Evolutionary conservation across 805 yeast genomes (phyloP).

Genomic region (Sugiyamaella smithiae): DNA sequence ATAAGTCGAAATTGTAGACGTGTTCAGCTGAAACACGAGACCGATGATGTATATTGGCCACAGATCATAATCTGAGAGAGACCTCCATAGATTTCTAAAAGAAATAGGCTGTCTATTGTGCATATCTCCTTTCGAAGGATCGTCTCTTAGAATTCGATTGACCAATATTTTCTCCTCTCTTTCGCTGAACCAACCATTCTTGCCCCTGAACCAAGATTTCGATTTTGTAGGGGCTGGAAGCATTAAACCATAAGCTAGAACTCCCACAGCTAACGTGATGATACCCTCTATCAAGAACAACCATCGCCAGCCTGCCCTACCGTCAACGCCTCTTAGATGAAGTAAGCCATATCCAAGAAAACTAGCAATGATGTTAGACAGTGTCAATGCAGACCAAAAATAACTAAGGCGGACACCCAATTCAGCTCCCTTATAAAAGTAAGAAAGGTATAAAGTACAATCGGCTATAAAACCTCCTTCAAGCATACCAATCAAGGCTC

Average conservation of each 20-base stretch:
- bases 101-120: conserved; percentile 55
- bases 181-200: conserved; percentile 54
- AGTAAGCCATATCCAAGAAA: conserved; percentile 51
- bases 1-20: conserved; percentile 40
- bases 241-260: conserved; percentile 45
- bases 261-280: conserved; percentile 50
- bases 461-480: conserved; percentile 69
- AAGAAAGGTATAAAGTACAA: conserved; percentile 55
- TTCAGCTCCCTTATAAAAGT: conserved; percentile 56
- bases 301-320: conserved; percentile 59
- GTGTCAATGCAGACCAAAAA: conserved; percentile 53
- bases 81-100: conserved; percentile 37
- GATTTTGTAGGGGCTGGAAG: conserved; percentile 52
- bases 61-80: conserved; percentile 49
- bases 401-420: conserved; percentile 54
- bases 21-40: conserved; percentile 40
- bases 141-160: conserved; percentile 58
- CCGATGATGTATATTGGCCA: conserved; percentile 55
- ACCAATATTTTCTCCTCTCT: conserved; percentile 57
- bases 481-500: conserved; percentile 52
- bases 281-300: conserved; percentile 59
- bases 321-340: conserved; percentile 44
- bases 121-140: conserved; percentile 64
- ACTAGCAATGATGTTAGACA: conserved; percentile 42
- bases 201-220: conserved; percentile 38